Conservation (phyloP, 2,329 filamentous ascomycete genomes). For the Xylariales sp. region DNA sequence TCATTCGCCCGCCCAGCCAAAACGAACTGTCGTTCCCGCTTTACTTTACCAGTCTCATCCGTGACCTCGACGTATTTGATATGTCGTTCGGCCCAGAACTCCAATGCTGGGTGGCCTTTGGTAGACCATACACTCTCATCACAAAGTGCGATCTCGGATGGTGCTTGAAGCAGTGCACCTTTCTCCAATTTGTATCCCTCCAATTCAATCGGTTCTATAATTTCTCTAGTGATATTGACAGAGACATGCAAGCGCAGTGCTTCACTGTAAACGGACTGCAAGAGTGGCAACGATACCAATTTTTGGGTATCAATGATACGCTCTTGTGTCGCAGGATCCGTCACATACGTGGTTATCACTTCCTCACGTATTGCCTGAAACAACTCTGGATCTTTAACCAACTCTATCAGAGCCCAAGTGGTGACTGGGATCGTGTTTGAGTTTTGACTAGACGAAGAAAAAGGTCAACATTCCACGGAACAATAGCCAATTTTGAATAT, state of each 20-base stretch:
- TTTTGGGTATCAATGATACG: slow-evolving; percentile 10
- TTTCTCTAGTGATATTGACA: slow-evolving; percentile 18
- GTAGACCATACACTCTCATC: slow-evolving; percentile 12
- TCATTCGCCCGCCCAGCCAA: slow-evolving; percentile 6
- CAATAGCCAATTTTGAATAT: no score
- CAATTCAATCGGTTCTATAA: slow-evolving; percentile 8
- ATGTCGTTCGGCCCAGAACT: slow-evolving; percentile 15
- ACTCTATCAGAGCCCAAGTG: slow-evolving; percentile 21
- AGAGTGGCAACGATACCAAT: slow-evolving; percentile 14
- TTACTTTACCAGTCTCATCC: background rate
- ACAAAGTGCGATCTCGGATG: slow-evolving; percentile 15
- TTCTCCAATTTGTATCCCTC: slow-evolving; percentile 11
- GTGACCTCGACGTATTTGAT: slow-evolving; percentile 1
- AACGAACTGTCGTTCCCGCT: background rate
- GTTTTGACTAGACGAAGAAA: background rate
- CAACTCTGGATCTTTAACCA: slow-evolving; percentile 15
- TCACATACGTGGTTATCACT: slow-evolving; percentile 5
- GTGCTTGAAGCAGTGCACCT: slow-evolving; percentile 16
- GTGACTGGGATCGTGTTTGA: slow-evolving; percentile 22
- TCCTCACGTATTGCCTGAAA: slow-evolving; percentile 15
- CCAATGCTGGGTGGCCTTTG: slow-evolving; percentile 12
- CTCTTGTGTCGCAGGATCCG: slow-evolving; percentile 10
- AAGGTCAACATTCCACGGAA: no score
- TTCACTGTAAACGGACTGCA: slow-evolving; percentile 22
- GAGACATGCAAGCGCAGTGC: slow-evolving; percentile 17